A percentile compares a stretch with the other conserved stretches of the same genome.
These are phyloP conservation scores for Spergularia bocconei DNA, from an alignment of 148 eudicot genomes.

Conservation along the genomic window DNA sequence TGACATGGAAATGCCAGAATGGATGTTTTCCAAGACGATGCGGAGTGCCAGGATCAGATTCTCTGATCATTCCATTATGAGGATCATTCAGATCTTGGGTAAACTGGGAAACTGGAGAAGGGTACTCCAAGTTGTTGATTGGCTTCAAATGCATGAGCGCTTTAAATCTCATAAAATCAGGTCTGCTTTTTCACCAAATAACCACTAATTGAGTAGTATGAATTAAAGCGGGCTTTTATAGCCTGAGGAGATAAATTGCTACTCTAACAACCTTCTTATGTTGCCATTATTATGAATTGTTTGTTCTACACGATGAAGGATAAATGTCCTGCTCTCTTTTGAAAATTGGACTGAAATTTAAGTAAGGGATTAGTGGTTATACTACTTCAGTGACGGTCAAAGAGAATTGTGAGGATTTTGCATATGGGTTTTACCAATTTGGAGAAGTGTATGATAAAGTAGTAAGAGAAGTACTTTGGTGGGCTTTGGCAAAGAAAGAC, in stretches of 20 bases:
- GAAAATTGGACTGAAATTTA: background rate
- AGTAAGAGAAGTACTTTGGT: too few relatives aligned
- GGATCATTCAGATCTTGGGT: slow-evolving; percentile 88
- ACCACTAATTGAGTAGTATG: background rate
- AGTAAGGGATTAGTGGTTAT: too few relatives aligned
- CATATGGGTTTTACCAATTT: background rate
- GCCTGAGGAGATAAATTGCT: background rate
- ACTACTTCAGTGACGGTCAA: too few relatives aligned
- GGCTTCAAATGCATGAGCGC: slow-evolving; percentile 88
- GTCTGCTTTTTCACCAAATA: slow-evolving; percentile 31
- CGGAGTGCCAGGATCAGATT: slow-evolving; percentile 75
- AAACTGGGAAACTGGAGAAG: slow-evolving; percentile 82
- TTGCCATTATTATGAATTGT: background rate
- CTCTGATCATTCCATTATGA: slow-evolving; percentile 78
- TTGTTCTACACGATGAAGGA: background rate
- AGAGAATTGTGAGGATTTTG: background rate
- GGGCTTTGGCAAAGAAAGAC: too few relatives aligned
- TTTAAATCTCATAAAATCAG: slow-evolving; percentile 70
- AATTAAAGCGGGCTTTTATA: background rate
- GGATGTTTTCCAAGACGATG: slow-evolving; percentile 92
- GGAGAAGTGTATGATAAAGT: too few relatives aligned
- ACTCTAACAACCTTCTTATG: background rate
- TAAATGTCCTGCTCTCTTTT: background rate
- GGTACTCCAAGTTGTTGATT: slow-evolving; percentile 86
- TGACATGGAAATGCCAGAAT: slow-evolving; percentile 76